Evolutionary conservation across 2,329 filamentous ascomycete species (phyloP), one percentile per base, ranked within the genome.

Genomic region (Fusarium miscanthi): DNA sequence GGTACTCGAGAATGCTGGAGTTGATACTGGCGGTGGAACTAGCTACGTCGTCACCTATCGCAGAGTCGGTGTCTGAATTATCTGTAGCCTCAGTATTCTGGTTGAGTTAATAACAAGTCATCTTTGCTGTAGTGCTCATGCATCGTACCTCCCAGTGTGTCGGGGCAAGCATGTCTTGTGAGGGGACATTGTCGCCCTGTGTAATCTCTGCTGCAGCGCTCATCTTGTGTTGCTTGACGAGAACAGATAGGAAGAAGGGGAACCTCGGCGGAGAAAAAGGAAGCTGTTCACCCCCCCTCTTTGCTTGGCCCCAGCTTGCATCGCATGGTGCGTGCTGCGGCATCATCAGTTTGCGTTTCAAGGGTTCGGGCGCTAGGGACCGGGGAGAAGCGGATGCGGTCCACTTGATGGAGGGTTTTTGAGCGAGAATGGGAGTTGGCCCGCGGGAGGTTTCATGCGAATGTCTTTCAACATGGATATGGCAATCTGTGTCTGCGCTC

Each of bases 1-100:
- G 59, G 16, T 74, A 74, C 14, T 74, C 45, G 14, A 74, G 56
- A 19, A 74, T 74, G 59, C 72, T 74, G 4, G 72, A 73, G 56
- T 68, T 74, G 41, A 74, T 68, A 0, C 69, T 73, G 1, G 72
- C 65, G 0, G 72, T 74, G 2, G 72, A 74, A 38, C 59, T 74
- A 21, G 52, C 40, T 4, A 27, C 27, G 8, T 70, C 69, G 10
- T 74, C 59, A 0, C 72, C 72, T 21, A 73, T 8, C 4, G 72
- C 37, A 4, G 72, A 74, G 37, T 74, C 72, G 23, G 41, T 21
- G 16, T 74, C 71, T 12, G 57, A 52, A 7, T 48, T n/a, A 0
- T 59, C 58, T 8, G 59, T 31, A 23, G 58, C 41, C 25, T 54
- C 48, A 13, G 41, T 48, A n/a, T 61, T 70, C 65, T 73, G 23